Evolutionary conservation across 257 asterid genomes (phyloP).

Genomic region (Solanum sparsipilum): DNA sequence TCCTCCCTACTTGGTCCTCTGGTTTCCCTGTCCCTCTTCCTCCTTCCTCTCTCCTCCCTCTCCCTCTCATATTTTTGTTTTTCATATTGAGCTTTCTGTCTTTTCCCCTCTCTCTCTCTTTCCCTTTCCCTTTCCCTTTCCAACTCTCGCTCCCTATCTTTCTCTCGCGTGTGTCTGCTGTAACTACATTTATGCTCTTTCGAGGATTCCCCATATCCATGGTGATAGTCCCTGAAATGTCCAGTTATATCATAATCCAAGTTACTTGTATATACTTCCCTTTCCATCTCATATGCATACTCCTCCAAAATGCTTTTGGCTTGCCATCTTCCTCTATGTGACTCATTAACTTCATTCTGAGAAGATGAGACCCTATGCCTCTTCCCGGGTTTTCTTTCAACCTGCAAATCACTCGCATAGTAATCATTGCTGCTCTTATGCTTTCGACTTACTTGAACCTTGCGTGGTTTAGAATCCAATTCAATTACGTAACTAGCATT

Average conservation of each 20-base stretch:
- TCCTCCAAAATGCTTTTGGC: not conserved
- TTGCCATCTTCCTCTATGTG: not conserved
- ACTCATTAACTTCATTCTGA: not conserved
- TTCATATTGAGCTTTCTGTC: slow-evolving; percentile 14
- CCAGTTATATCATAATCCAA: not conserved
- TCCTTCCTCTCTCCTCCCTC: slow-evolving; percentile 24
- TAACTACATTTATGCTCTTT: not conserved
- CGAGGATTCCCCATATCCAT: not conserved
- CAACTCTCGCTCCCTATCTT: not conserved
- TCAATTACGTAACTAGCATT: slow-evolving; percentile 23
- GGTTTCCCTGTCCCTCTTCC: slow-evolving; percentile 22
- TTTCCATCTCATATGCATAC: not conserved
- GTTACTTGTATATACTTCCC: not conserved
- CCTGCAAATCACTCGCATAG: not conserved
- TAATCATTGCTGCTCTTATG: not conserved
- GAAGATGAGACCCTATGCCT: not conserved
- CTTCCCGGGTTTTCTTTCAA: not conserved
- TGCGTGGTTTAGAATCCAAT: not conserved
- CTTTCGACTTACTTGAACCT: slow-evolving; percentile 11
- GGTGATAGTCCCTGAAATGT: not conserved
- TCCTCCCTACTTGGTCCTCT: slow-evolving; percentile 33
- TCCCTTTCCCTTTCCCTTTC: slow-evolving; percentile 17
- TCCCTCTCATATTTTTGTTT: slow-evolving; percentile 21
- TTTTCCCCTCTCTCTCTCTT: slow-evolving; percentile 6
- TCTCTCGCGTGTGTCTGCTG: not conserved